Evolutionary conservation across 495 filamentous ascomycete species (phyloP).

Genomic region (Tuber aestivum): DNA sequence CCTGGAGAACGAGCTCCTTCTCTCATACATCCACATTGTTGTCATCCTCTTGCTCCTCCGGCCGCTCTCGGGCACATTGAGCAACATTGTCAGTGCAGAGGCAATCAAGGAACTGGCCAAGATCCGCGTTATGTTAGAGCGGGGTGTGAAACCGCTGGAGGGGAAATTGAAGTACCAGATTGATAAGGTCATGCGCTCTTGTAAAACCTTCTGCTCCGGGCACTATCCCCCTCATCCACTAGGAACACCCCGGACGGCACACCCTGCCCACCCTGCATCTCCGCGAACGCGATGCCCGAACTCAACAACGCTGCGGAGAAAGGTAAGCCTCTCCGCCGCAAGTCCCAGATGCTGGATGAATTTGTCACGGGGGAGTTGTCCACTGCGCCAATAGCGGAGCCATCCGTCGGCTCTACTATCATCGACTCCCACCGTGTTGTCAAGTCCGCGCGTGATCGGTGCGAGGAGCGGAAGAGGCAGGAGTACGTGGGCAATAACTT

Average conservation of each 20-base stretch:
- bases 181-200: conserved; percentile 73
- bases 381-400: conserved; percentile 65
- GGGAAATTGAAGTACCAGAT: conserved; percentile 77
- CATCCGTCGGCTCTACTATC: conserved; percentile 79
- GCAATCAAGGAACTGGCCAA: conserved; percentile 78
- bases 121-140: conserved; percentile 79
- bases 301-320: conserved; percentile 48
- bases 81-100: conserved; percentile 49
- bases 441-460: conserved; percentile 63
- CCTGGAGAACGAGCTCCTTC: conserved; percentile 86
- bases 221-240: conserved; percentile 2
- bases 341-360: conserved; percentile 76
- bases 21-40: conserved; percentile 91
- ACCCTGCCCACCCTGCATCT: conserved; percentile 80
- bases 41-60: conserved; percentile 83
- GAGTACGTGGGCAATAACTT: conserved; percentile 86
- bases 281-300: conserved; percentile 61
- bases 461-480: conserved; percentile 62
- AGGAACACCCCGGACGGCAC: conserved; percentile 49
- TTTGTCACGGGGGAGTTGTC: conserved; percentile 77
- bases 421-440: conserved; percentile 62
- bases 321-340: conserved; percentile 55
- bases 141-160: conserved; percentile 84
- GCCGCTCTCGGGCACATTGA: conserved; percentile 49
- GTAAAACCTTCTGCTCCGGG: conserved; percentile 44